A percentile compares a stretch with the other conserved stretches of the same genome.
Conservation (phyloP, 495 filamentous ascomycete genomes). For the Podospora fimiseda region DNA sequence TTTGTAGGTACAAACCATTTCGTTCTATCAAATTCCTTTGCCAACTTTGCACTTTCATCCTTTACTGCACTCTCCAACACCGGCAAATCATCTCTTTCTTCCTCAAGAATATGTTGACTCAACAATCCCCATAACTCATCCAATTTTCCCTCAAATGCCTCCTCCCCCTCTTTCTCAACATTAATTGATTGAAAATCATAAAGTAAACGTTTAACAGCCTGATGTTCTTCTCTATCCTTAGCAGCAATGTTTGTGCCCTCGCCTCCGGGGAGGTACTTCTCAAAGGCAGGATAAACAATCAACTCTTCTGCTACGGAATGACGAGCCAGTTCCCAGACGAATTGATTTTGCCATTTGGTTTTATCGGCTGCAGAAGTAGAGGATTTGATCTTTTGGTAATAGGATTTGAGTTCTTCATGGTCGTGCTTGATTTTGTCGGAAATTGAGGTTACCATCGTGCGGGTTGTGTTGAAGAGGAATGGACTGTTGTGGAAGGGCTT, state of each 20-base stretch:
- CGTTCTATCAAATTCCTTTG: constrained; percentile 49
- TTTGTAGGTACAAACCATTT: constrained; percentile 57
- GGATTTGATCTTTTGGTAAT: constrained; percentile 51
- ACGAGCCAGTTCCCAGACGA: constrained; percentile 66
- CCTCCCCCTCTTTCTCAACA: too few relatives aligned
- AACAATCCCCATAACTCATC: constrained; percentile 48
- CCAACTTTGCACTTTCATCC: constrained; percentile 37
- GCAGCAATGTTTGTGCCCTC: constrained; percentile 45
- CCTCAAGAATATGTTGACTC: constrained; percentile 53
- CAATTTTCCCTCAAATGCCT: too few relatives aligned
- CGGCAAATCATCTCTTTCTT: constrained; percentile 53
- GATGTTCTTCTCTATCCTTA: constrained; percentile 56
- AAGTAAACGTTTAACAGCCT: constrained; percentile 41
- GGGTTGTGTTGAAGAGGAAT: background rate
- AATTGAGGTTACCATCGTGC: constrained; percentile 21
- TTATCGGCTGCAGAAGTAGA: constrained; percentile 43
- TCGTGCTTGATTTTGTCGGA: constrained; percentile 55
- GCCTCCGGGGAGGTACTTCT: constrained; percentile 49
- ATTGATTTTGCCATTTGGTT: constrained; percentile 55
- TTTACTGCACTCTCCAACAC: constrained; percentile 45
- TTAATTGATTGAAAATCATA: constrained; percentile 56
- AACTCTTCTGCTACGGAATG: constrained; percentile 63
- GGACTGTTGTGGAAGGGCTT: constrained; percentile 1
- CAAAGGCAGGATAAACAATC: constrained; percentile 62
- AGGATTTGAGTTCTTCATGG: constrained; percentile 54